These are phyloP conservation scores for Pseudonitzschia pungens DNA, from an alignment of 108 stramenopile genomes.

Conservation along the genomic window DNA sequence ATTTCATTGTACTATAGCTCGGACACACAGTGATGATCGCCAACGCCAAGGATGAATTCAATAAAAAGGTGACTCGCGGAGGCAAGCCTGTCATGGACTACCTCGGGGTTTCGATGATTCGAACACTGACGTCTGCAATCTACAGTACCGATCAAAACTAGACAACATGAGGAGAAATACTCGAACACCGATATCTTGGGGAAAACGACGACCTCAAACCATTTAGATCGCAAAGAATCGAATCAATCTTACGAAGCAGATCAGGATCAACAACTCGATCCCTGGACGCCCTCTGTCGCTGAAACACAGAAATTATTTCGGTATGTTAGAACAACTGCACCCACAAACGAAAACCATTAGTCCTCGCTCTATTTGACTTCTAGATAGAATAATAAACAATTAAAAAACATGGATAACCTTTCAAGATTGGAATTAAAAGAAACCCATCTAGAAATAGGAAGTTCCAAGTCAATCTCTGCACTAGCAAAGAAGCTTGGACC, in stretches of 20 bases:
- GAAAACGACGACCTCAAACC: background rate
- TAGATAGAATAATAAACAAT: too few species aligned
- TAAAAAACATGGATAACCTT: too few species aligned
- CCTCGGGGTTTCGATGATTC: conserved; percentile 49
- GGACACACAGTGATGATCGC: conserved; percentile 80
- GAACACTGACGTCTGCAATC: background rate
- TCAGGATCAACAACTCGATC: too few species aligned
- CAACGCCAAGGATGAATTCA: conserved; percentile 55
- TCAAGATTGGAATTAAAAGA: background rate
- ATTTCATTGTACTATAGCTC: conserved; percentile 30
- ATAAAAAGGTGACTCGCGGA: conserved; percentile 41
- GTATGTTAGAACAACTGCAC: background rate
- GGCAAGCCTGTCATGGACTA: conserved; percentile 71
- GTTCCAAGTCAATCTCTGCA: background rate
- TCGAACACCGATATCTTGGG: background rate
- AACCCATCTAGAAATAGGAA: background rate
- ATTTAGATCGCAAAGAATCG: background rate
- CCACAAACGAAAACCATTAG: background rate
- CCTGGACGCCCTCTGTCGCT: too few species aligned
- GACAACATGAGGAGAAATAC: background rate
- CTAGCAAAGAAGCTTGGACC: background rate
- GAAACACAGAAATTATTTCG: too few species aligned
- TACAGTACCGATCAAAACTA: background rate
- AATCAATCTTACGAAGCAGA: too few species aligned
- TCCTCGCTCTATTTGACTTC: too few species aligned